Evolutionary conservation across 371 early-diverging fungal genomes (phyloP).

Genomic region (Saksenaea vasiformis): DNA sequence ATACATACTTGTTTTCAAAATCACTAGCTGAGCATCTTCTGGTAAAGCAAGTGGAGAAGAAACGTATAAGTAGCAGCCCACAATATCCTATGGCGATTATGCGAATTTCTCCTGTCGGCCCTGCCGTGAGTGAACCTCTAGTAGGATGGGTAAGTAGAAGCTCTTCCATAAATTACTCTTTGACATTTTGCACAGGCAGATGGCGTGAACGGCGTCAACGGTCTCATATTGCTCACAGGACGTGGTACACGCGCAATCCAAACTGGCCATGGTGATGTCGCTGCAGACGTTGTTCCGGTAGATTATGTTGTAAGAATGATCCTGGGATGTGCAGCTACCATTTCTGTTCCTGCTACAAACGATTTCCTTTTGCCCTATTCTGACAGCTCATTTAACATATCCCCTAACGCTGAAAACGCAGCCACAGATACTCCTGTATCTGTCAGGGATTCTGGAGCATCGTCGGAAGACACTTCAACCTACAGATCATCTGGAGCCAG

Average conservation of each 20-base stretch:
- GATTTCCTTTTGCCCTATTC: constrained; percentile 8
- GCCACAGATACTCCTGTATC: not conserved
- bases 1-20: constrained; percentile 58
- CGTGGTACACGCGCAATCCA: constrained; percentile 40
- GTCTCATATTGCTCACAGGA: constrained; percentile 39
- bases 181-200: constrained; percentile 38
- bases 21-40: constrained; percentile 59
- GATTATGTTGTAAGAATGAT: constrained; percentile 51
- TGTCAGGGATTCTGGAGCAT: constrained; percentile 9
- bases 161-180: not conserved
- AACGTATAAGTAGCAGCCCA: constrained; percentile 18
- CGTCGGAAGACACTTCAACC: constrained; percentile 3
- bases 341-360: constrained; percentile 14
- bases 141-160: constrained; percentile 59
- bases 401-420: not conserved
- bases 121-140: constrained; percentile 55
- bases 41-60: constrained; percentile 42
- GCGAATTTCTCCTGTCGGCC: constrained; percentile 56
- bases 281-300: constrained; percentile 59
- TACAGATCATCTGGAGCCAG: constrained; percentile 8
- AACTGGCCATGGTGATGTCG: constrained; percentile 32
- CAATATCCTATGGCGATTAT: constrained; percentile 55
- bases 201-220: constrained; percentile 60
- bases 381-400: constrained; percentile 3
- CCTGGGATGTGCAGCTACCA: constrained; percentile 39